Base-by-base conservation (phyloP, 129 eudicot genomes). In the Gnaphalium uliginosum region DNA sequence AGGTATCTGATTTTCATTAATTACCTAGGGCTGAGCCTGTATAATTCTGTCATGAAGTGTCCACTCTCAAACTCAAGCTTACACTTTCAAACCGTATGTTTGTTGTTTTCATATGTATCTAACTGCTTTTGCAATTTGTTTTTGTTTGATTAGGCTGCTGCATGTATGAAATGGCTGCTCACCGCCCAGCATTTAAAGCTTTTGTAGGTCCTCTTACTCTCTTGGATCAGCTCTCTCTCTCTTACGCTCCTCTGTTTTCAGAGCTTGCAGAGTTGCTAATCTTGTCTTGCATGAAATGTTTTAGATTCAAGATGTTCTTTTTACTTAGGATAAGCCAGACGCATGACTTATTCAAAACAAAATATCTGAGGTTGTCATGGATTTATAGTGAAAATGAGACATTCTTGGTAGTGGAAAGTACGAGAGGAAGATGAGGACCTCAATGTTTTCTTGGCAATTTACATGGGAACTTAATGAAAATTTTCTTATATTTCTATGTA, bases 101-200 rank as follows among this genome's bases (percentile, higher is more conserved):
- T 73, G 5, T 66, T 71, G 27, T 63, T 41, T 59, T 29, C 61
- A 22, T 69, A 50, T 69, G 53, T 63, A 21, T 24, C 66, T 23
- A 29, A 73, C 76, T 35, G 39, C 39, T 50, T 48, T 4, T 21
- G 9, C 74, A 43, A 15, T 26, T 71, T 30, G 69, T 61, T 75
- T 5, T 64, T 67, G 76, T 18, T 24, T 73, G 25, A 76, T 66
- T 83, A 94, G 99, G 99, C 75, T 94, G 99, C 84, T 94, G 99
- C 74, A 87, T 91, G 89, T 94, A 94, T 71, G 99, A 94, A 79
- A 94, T 94, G 96, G 99, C 99, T 59, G 97, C 99, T 85, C 99
- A 94, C 79, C 97, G 99, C 39, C 99, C 92, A 67, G 99, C 99
- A 35, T 94, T 94, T 72, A 94, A 94, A 82, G 99, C 99, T 76